Evolutionary conservation across 805 yeast genomes (phyloP), one percentile per base, ranked within the genome.

Genomic region (Metschnikowia bowlesiae): DNA sequence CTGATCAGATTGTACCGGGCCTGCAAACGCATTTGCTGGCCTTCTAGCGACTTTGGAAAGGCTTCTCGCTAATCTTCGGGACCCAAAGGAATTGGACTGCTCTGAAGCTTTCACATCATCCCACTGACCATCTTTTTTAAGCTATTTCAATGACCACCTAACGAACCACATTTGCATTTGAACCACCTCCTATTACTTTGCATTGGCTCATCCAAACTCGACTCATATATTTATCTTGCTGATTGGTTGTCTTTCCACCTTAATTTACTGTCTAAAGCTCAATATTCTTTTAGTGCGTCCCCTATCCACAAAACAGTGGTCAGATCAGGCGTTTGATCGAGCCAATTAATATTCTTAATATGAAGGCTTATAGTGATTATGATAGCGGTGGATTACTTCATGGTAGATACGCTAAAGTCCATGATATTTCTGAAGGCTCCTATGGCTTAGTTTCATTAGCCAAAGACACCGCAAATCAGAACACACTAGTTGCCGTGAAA

Each of bases 361-460:
- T 74, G 76, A 74, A 71, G 33, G 73, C 66, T 42, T 73, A 73
- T 59, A 69, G 71, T 43, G 56, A 53, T 34, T 74, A 74, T 55
- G 71, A 68, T 51, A 57, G 60, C 22, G 78, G 78, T 18, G 61
- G 58, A 16, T 73, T 86, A 41, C 71, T 89, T 50, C 78, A 83
- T 52, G 74, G 74, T 48, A 74, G 87, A 49, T 92, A 89, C 69
- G 70, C 73, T 51, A 84, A 84, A 58, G 75, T 89, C 22, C 82
- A 81, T 51, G 88, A 84, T 62, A 80, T 92, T 52, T 88, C 91
- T 62, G 91, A 89, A 66, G 98, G 98, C 31, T 89, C 97, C 0
- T 92, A 89, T 67, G 98, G 98, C 46, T 79, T 87, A 43, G 98
- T 92, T 8, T 83, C 95, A 2, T 75, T 92, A 28, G 97, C 96